phyloP scores from a whole-genome alignment of 2,329 filamentous ascomycete genomes.

The Cercospora beticola region DNA sequence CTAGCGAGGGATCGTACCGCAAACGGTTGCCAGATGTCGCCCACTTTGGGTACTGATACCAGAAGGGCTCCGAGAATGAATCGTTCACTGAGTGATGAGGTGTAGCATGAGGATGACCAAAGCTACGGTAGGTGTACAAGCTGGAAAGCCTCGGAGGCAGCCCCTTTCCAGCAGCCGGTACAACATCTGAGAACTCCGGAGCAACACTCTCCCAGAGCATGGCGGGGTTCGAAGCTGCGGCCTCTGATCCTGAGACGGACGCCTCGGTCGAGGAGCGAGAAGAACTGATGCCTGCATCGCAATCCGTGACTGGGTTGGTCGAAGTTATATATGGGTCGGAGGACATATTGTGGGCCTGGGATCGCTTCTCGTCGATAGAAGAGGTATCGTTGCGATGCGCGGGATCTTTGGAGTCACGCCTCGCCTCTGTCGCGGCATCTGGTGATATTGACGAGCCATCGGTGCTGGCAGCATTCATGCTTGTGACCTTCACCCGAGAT shows the following conservation, averaged over 20 bases:
- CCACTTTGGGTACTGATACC: slow-evolving; percentile 21
- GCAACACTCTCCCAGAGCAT: background rate
- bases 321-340: background rate
- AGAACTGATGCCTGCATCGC: background rate
- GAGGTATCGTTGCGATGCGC: background rate
- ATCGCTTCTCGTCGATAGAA: background rate
- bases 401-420: background rate
- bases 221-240: background rate
- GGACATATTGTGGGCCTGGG: background rate
- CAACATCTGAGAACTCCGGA: background rate
- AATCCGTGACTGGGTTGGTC: background rate
- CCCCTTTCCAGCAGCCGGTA: slow-evolving; percentile 1
- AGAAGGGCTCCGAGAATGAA: slow-evolving; percentile 16
- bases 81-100: background rate
- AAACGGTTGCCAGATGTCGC: slow-evolving; percentile 7
- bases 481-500: background rate
- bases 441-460: background rate
- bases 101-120: slow-evolving; percentile 8
- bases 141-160: slow-evolving; percentile 1
- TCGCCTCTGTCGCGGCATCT: background rate
- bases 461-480: background rate
- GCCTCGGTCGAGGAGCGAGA: background rate
- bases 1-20: slow-evolving; percentile 13
- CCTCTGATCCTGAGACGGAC: background rate
- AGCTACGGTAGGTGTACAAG: slow-evolving; percentile 2